Evolutionary conservation across 2,329 filamentous ascomycete species (phyloP), one percentile per base, ranked within the genome.

Genomic region (Penicillium digitatum): DNA sequence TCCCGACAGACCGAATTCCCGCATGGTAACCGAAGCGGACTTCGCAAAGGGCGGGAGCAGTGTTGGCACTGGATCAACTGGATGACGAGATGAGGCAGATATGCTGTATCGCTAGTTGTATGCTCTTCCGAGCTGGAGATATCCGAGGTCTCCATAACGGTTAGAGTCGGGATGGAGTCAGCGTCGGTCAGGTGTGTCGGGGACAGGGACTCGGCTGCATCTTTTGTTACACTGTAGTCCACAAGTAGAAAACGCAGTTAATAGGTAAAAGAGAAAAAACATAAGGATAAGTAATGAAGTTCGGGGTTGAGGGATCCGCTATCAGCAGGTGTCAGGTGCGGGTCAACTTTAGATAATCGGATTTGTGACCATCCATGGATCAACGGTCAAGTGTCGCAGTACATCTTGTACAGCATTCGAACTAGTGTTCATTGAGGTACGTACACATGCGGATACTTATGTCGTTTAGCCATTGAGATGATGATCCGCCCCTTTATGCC

Each of bases 1-100:
- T 72, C 71, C 65, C 82, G 85, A 74, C 92, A 96, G 11, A 95
- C 73, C 11, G 86, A 87, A 66, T 87, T 84, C 27, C 91, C 90
- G 69, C 92, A 96, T 5, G 91, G 90, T 5, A 96, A 76, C 0
- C 88, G 88, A 54, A 90, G 80, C 5, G 91, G 89, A 9, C 83
- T 79, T 43, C 75, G 78, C 29, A 94, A 77, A 1, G 87, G 86
- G 40, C 77, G 78, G 3, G 86, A 89, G 71, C 92, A 96, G 59
- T 82, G 76, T 11, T 81, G 81, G 69, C 92, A 96, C 74, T 95
- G 90, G 50, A 94, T 80, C 38, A 94, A 76, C 40, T 86, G 86
- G 58, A 95, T 79, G 52, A 91, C 78, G 54, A 82, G 76, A 60
- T 88, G 80, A 18, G 83, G 81, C 68, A 86, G 79, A 59, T 76